Evolutionary conservation across 2,329 filamentous ascomycete genomes (phyloP).

Genomic region (Hypoxylon sp.): DNA sequence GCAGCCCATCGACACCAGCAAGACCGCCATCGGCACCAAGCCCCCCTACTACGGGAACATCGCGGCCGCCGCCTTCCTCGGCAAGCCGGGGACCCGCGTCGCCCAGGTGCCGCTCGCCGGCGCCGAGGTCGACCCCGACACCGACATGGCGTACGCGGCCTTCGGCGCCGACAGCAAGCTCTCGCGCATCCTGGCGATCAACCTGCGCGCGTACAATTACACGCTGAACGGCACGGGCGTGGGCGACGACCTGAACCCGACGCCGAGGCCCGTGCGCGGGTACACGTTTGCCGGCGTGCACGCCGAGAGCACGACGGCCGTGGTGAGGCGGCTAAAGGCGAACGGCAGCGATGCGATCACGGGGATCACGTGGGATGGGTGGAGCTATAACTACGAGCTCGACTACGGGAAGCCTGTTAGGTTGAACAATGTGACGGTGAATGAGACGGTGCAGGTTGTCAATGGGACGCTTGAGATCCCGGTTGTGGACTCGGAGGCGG

Average conservation of each 20-base stretch:
- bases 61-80: slow-evolving; percentile 70
- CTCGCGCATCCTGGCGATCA: slow-evolving; percentile 67
- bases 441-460: slow-evolving; percentile 59
- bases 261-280: slow-evolving; percentile 53
- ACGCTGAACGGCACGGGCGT: slow-evolving; percentile 60
- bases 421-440: slow-evolving; percentile 69
- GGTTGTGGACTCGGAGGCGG: slow-evolving; percentile 62
- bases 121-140: slow-evolving; percentile 51
- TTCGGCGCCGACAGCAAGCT: slow-evolving; percentile 61
- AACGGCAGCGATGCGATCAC: slow-evolving; percentile 76
- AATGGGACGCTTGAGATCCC: slow-evolving; percentile 58
- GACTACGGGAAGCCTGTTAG: slow-evolving; percentile 67
- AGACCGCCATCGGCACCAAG: slow-evolving; percentile 69
- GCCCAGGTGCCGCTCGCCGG: slow-evolving; percentile 61
- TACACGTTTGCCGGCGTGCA: slow-evolving; percentile 59
- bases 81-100: slow-evolving; percentile 62
- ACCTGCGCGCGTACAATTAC: slow-evolving; percentile 73
- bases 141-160: slow-evolving; percentile 69
- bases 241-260: slow-evolving; percentile 46
- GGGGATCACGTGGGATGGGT: slow-evolving; percentile 73
- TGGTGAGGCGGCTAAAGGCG: slow-evolving; percentile 67
- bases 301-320: slow-evolving; percentile 37
- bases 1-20: slow-evolving; percentile 70
- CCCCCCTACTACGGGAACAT: slow-evolving; percentile 76
- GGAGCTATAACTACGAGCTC: slow-evolving; percentile 74